These are phyloP conservation scores for Xylaria sp. DNA, from an alignment of 2,329 filamentous ascomycete species.

Conservation along the genomic window DNA sequence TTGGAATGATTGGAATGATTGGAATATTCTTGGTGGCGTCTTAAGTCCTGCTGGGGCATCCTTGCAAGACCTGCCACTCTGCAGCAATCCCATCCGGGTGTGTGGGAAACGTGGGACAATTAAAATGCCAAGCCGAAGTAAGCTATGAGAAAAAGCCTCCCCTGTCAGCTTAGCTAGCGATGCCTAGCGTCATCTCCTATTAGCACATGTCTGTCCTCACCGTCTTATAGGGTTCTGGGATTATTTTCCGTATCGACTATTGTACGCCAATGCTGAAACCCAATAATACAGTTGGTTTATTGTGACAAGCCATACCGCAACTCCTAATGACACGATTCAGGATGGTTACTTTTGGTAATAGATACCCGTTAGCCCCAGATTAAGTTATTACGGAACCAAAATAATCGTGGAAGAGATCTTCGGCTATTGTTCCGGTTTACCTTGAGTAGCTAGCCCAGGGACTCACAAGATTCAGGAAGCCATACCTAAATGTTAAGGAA, in stretches of 20 bases:
- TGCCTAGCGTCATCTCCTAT: conserved; percentile 8
- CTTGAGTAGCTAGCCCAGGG: background rate
- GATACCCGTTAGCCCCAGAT: conserved; percentile 23
- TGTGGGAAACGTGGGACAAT: conserved; percentile 18
- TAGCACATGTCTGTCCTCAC: conserved; percentile 14
- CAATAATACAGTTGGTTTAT: background rate
- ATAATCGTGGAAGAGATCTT: conserved; percentile 8
- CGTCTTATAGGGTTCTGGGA: conserved; percentile 17
- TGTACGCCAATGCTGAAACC: conserved; percentile 8
- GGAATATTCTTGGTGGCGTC: conserved; percentile 22
- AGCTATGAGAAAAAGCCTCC: conserved; percentile 7
- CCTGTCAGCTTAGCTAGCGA: conserved; percentile 31
- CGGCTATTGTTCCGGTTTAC: background rate
- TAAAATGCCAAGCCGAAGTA: conserved; percentile 27
- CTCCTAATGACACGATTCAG: conserved; percentile 4
- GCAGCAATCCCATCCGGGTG: conserved; percentile 25
- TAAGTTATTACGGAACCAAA: conserved; percentile 29
- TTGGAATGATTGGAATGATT: conserved; percentile 29
- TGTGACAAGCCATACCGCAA: conserved; percentile 16
- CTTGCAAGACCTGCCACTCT: conserved; percentile 25
- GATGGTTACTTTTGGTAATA: conserved; percentile 5
- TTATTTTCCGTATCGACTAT: background rate
- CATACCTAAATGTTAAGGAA: conserved; percentile 1
- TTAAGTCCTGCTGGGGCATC: conserved; percentile 18
- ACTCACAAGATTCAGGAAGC: background rate